Evolutionary conservation across 495 filamentous ascomycete genomes (phyloP).

Genomic region (Aspergillus funiculosus): DNA sequence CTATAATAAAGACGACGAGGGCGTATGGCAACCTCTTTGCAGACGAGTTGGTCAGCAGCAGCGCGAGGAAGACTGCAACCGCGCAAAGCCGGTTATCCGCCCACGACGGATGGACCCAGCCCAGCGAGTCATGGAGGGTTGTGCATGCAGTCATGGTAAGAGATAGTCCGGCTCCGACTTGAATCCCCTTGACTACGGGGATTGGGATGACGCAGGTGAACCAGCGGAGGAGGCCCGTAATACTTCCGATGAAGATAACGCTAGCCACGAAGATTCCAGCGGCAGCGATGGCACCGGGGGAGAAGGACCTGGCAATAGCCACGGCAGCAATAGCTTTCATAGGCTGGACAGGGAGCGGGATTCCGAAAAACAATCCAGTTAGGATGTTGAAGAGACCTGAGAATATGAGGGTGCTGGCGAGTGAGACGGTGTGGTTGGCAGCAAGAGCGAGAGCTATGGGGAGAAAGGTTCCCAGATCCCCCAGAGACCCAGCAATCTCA

Average conservation of each 20-base stretch:
- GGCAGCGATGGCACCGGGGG: conserved; percentile 61
- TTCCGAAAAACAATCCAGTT: conserved; percentile 75
- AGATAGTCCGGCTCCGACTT: conserved; percentile 81
- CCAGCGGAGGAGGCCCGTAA: conserved; percentile 67
- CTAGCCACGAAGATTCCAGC: conserved; percentile 71
- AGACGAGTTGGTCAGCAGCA: conserved; percentile 55
- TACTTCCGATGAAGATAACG: conserved; percentile 66
- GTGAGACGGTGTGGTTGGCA: conserved; percentile 64
- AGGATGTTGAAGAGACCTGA: conserved; percentile 79
- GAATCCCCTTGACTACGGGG: conserved; percentile 88
- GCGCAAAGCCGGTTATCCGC: conserved; percentile 72
- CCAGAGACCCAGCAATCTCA: conserved; percentile 85
- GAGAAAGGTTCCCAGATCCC: conserved; percentile 86
- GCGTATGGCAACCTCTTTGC: conserved; percentile 66
- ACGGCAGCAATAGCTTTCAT: conserved; percentile 92
- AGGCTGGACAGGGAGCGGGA: conserved; percentile 80
- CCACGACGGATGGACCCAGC: conserved; percentile 52
- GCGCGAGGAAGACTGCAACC: conserved; percentile 59
- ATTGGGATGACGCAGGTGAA: conserved; percentile 68
- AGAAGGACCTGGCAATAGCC: conserved; percentile 63
- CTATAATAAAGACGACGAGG: conserved; percentile 60
- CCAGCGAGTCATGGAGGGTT: conserved; percentile 53
- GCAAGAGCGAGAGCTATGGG: conserved; percentile 83
- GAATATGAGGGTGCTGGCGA: conserved; percentile 80
- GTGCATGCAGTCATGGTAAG: conserved; percentile 69